Conservation (phyloP, 306 rosid species). For the Quercus variabilis region DNA sequence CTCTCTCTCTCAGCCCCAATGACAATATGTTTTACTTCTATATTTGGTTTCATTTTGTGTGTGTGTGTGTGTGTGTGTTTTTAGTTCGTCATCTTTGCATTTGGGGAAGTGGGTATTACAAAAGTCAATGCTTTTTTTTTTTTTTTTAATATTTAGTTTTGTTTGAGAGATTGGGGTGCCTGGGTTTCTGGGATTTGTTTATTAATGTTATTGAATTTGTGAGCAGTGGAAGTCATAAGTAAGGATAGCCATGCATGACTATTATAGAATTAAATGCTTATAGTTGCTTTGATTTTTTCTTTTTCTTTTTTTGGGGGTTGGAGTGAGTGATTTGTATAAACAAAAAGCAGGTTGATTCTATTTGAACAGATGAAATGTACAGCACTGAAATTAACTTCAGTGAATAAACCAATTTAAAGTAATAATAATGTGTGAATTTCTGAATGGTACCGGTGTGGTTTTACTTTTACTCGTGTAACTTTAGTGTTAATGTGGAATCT, state of each 20-base stretch:
- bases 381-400: background rate
- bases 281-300: background rate
- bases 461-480: background rate
- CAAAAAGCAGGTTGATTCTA: too few species aligned
- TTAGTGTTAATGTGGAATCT: background rate
- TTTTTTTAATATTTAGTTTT: background rate
- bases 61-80: too few species aligned
- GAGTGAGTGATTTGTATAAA: background rate
- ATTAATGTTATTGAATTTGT: background rate
- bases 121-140: too few species aligned
- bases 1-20: background rate
- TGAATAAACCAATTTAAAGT: background rate
- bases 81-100: too few species aligned
- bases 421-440: background rate
- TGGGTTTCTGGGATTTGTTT: constrained; percentile 4
- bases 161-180: background rate
- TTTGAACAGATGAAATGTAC: background rate
- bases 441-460: background rate
- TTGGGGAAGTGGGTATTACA: too few species aligned
- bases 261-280: background rate
- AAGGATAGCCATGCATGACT: background rate
- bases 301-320: background rate
- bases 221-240: background rate
- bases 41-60: background rate
- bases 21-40: background rate